phyloP scores from a whole-genome alignment of 2,329 filamentous ascomycete species.

The Periconia macrospinosa region DNA sequence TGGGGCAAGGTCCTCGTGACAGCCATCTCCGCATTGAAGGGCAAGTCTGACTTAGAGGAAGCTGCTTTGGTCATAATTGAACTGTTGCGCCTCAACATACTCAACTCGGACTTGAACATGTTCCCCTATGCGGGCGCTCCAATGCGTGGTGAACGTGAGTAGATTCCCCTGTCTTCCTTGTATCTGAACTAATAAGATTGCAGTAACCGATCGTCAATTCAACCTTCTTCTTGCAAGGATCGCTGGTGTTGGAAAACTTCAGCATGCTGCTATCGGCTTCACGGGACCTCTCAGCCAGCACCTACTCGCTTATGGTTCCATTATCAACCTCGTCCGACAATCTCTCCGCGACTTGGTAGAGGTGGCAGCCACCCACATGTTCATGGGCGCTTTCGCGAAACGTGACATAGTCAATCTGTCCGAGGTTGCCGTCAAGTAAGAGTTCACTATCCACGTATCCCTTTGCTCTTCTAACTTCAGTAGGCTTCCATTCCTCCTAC shows the following conservation, averaged over 20 bases:
- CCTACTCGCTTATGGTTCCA: slow-evolving; percentile 80
- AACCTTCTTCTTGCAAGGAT: slow-evolving; percentile 84
- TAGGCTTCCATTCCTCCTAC: slow-evolving; percentile 65
- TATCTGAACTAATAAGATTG: slow-evolving; percentile 17
- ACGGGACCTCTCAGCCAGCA: slow-evolving; percentile 92
- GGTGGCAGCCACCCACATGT: slow-evolving; percentile 76
- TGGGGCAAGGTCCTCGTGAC: slow-evolving; percentile 79
- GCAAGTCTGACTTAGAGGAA: slow-evolving; percentile 66
- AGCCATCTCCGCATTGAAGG: slow-evolving; percentile 66
- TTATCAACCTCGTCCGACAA: slow-evolving; percentile 77
- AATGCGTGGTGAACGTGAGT: slow-evolving; percentile 53
- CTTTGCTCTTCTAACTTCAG: slow-evolving; percentile 31
- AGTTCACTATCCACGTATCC: slow-evolving; percentile 32
- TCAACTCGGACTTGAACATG: slow-evolving; percentile 69
- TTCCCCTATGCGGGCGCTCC: slow-evolving; percentile 62
- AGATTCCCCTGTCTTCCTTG: not conserved
- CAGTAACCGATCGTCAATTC: slow-evolving; percentile 74
- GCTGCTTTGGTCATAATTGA: slow-evolving; percentile 83
- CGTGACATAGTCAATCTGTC: slow-evolving; percentile 62
- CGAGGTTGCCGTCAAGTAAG: slow-evolving; percentile 73
- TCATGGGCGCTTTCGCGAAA: slow-evolving; percentile 77
- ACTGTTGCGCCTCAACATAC: slow-evolving; percentile 74
- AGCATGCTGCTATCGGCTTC: slow-evolving; percentile 85
- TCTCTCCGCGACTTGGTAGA: slow-evolving; percentile 83
- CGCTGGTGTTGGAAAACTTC: slow-evolving; percentile 78